Conservation (phyloP, 2,329 filamentous ascomycete genomes). For the Sclerotinia subarctica region DNA sequence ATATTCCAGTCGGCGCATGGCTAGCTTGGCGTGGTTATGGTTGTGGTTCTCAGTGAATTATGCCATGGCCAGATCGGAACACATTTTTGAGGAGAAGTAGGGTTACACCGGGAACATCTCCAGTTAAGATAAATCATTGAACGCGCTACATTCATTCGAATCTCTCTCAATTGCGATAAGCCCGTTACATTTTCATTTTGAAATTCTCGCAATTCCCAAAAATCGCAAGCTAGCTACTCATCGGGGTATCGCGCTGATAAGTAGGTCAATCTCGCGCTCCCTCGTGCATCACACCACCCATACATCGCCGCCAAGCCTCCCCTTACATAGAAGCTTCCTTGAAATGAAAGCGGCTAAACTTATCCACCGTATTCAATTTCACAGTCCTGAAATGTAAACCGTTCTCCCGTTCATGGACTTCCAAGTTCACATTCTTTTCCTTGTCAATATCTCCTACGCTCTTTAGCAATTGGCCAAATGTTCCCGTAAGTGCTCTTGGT, state of each 20-base stretch:
- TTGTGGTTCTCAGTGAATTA: too few species aligned
- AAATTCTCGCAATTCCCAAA: neutral
- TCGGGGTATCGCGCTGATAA: too few species aligned
- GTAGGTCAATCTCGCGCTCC: neutral
- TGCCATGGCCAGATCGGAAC: neutral
- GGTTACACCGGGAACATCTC: neutral
- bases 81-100: neutral
- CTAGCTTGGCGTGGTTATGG: neutral
- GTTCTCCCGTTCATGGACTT: neutral
- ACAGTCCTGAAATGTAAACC: neutral
- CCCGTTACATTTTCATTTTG: neutral
- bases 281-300: neutral
- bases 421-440: neutral
- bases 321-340: neutral
- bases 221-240: too few species aligned
- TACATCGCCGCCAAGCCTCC: too few species aligned
- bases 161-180: neutral
- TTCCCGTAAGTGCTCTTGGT: neutral
- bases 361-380: neutral
- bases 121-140: neutral
- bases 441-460: neutral
- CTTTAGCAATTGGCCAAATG: neutral
- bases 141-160: fast-evolving
- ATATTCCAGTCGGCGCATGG: neutral
- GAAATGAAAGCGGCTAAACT: neutral